These are phyloP conservation scores for Amaranthus tricolor DNA, from an alignment of 179 eudicot species.

Conservation along the genomic window DNA sequence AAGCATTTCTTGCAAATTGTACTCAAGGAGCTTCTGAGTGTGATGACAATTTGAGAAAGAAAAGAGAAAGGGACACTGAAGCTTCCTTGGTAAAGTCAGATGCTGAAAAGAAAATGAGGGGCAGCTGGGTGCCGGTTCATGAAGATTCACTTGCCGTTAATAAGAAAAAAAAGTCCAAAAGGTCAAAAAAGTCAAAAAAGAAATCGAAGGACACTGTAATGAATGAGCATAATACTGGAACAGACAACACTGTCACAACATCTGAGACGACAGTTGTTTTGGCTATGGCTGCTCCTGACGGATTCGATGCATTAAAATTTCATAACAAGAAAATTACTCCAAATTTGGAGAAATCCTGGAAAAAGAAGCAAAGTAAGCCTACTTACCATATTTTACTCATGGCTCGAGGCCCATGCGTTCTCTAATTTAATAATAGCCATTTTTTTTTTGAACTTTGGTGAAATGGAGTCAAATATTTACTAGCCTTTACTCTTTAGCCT, in stretches of 20 bases:
- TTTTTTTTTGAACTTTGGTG: background rate
- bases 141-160: conserved; percentile 19
- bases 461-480: background rate
- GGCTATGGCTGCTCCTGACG: conserved; percentile 45
- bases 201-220: conserved; percentile 23
- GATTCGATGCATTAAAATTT: conserved; percentile 17
- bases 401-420: background rate
- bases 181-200: conserved; percentile 3
- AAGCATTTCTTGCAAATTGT: conserved; percentile 61
- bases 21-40: conserved; percentile 40
- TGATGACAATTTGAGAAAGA: conserved; percentile 32
- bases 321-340: conserved; percentile 19
- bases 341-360: conserved; percentile 7
- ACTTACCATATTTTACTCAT: background rate
- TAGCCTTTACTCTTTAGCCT: background rate
- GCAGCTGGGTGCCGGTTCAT: conserved; percentile 25
- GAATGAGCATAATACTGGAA: conserved; percentile 26
- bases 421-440: too few species aligned
- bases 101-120: conserved; percentile 53
- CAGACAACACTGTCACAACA: conserved; percentile 25
- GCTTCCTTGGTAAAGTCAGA: conserved; percentile 22
- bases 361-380: conserved; percentile 26
- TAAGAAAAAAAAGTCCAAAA: conserved; percentile 3
- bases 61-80: conserved; percentile 48
- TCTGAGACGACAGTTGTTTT: conserved; percentile 32